These are phyloP conservation scores for Chlorella vulgaris DNA, from an alignment of 139 green algal species.

Conservation along the genomic window DNA sequence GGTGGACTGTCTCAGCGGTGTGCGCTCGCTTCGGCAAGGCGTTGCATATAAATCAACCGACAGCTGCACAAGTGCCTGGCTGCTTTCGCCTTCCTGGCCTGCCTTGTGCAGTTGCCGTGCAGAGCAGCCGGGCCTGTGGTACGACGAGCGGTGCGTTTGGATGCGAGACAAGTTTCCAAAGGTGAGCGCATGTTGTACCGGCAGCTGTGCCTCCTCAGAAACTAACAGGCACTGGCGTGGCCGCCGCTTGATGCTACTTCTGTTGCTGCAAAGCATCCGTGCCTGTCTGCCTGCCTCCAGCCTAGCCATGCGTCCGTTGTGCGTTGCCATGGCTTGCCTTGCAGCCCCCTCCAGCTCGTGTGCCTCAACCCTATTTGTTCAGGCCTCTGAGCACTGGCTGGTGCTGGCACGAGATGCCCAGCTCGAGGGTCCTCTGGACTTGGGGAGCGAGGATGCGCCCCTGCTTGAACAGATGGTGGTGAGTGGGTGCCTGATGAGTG, in stretches of 20 bases:
- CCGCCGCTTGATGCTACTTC: no score
- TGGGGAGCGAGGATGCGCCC: conserved; percentile 51
- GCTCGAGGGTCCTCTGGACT: conserved; percentile 53
- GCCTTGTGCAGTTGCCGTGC: conserved; percentile 11
- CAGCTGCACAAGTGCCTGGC: background rate
- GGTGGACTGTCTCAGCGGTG: background rate
- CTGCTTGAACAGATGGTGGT: conserved; percentile 73
- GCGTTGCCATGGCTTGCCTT: no score
- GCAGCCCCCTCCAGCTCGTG: no score
- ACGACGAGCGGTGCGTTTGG: conserved; percentile 57
- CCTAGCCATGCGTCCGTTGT: no score
- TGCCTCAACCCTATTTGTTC: no score
- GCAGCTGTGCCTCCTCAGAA: background rate
- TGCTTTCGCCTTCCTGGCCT: background rate
- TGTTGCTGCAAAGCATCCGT: no score
- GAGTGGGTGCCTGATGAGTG: background rate
- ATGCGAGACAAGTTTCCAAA: conserved; percentile 74
- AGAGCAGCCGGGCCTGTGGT: conserved; percentile 36
- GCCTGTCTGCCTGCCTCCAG: no score
- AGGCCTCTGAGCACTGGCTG: conserved; percentile 60
- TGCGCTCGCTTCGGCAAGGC: background rate
- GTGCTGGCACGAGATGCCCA: conserved; percentile 59
- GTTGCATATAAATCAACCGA: background rate
- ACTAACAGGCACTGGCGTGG: no score
- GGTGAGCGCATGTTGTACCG: conserved; percentile 4